Evolutionary conservation across 2,329 filamentous ascomycete species (phyloP), one percentile per base, ranked within the genome.

Genomic region (Xylariaceae sp.): DNA sequence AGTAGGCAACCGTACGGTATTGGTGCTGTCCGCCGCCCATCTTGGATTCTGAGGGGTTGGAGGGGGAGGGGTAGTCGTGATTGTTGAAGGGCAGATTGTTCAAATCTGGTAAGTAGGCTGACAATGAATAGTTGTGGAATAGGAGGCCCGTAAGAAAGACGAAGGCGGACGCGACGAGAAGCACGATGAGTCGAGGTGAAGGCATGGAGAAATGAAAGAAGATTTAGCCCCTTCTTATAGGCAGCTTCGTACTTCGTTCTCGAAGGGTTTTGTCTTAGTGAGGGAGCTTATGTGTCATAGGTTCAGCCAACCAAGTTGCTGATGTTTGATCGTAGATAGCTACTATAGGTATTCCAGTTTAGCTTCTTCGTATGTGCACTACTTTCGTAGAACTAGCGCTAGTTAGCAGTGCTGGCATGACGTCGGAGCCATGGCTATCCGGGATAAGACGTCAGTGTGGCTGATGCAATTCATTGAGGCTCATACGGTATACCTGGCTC

Each of bases 1-100:
- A 90, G 73, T 89, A 90, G 37, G 81, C 86, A 27, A 91, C 85
- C 1, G 84, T 77, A 59, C 83, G 80, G 72, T 82, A 87, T 59
- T 72, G 61, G 41, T 62, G 62, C 52, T 72, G 70, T 68, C 74
- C 73, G 64, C 74, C 74, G 58, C 73, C 73, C 75, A 77, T 78
- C 47, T 57, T 61, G 49, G 51, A 27, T 52, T 51, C 51, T 30
- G 47, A 30, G 26, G 53, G 27, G 45, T 51, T 51, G 29, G 47
- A 30, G 26, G 53, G 27, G 45, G 53, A 31, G 45, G 35, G 12
- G 41, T 49, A 40, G 34, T 51, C 27, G 57, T 56, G 47, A 47
- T 43, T 29, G 44, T 34, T 27, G 34, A 11, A 27, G 41, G 34
- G 37, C 8, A n/a, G 53, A 34, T 46, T 50, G 39, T 46, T 53